Conservation (phyloP, 129 eudicot species). For the Tagetes erecta region DNA sequence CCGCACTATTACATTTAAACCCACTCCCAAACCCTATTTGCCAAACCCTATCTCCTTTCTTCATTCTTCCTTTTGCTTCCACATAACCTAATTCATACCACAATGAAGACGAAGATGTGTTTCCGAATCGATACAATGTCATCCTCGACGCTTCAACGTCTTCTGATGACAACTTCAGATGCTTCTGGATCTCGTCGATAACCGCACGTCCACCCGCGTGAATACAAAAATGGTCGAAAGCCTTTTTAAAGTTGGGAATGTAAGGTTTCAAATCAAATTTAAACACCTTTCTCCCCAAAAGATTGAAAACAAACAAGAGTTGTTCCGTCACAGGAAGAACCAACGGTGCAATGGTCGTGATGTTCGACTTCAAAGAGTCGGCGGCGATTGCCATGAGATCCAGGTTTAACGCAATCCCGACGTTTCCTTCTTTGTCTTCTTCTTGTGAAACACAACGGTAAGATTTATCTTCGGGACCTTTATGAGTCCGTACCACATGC, state of each 20-base stretch:
- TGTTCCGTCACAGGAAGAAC: slow-evolving; percentile 65
- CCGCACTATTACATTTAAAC: no score
- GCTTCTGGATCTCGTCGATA: slow-evolving; percentile 77
- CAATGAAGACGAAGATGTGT: slow-evolving; percentile 67
- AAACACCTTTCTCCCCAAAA: slow-evolving; percentile 45
- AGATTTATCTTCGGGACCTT: slow-evolving; percentile 59
- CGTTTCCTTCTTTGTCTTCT: slow-evolving; percentile 57
- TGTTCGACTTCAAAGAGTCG: slow-evolving; percentile 61
- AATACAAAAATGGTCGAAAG: slow-evolving; percentile 77
- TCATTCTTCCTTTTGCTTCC: slow-evolving; percentile 79
- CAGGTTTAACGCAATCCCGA: slow-evolving; percentile 51
- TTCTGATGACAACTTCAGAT: slow-evolving; percentile 47
- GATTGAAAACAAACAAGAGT: slow-evolving; percentile 41
- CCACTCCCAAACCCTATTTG: slow-evolving; percentile 83
- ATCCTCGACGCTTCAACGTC: slow-evolving; percentile 80
- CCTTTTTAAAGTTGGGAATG: slow-evolving; percentile 68
- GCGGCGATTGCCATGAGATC: slow-evolving; percentile 69
- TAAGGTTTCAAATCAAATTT: slow-evolving; percentile 51
- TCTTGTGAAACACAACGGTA: slow-evolving; percentile 53
- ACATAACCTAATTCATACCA: slow-evolving; percentile 74
- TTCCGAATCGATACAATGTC: slow-evolving; percentile 74
- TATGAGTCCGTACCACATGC: slow-evolving; percentile 66
- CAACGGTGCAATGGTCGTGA: slow-evolving; percentile 61
- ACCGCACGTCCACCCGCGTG: slow-evolving; percentile 83
- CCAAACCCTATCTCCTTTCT: slow-evolving; percentile 77